Base-by-base conservation (phyloP, 257 asterid species). In the Leptodermis oblonga region DNA sequence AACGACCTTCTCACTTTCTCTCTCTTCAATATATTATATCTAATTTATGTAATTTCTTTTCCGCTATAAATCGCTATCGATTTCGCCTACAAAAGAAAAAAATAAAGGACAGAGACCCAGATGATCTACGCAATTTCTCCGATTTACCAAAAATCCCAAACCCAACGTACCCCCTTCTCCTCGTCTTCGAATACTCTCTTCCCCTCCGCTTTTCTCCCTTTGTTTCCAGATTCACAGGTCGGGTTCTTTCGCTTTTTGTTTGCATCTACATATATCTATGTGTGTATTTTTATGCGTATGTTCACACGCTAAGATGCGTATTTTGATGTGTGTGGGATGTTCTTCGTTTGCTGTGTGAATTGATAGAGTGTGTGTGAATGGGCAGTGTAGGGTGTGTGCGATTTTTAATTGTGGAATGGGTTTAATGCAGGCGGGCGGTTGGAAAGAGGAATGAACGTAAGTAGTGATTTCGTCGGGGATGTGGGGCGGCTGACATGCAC, bases 361-460 rank as follows among this genome's bases (percentile, higher is more conserved):
- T 7, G 14, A 12, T 51, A 34, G n/a, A n/a, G 22, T 62, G 67
- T 36, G 67, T 37, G 17, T 62, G 25, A 20, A 34, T 37, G 48
- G n/a, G n/a, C n/a, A n/a, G 41, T 36, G 67, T 62, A 5, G n/a
- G n/a, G 67, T 62, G 49, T 25, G 48, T 62, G 49, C 39, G 67
- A 10, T 37, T 62, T 70, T 18, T 74, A 53, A 73, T 79, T 73
- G 71, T 73, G 80, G 68, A 23, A 42, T 73, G 88, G 81, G 78
- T 75, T 82, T 77, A 84, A 86, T 85, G 95, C 92, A 86, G 89
- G 63, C 70, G 45, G 67, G 28, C 55, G 30, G 67, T 58, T 17
- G 76, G 61, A 56, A 4, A 58, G 55, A 39, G 80, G 77, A 81
- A 74, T 86, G 91, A 81, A 88, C 98, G 98, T 88, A 78, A 78